Evolutionary conservation across 495 filamentous ascomycete species (phyloP).

Genomic region (Hypomontagnella submonticulosa): DNA sequence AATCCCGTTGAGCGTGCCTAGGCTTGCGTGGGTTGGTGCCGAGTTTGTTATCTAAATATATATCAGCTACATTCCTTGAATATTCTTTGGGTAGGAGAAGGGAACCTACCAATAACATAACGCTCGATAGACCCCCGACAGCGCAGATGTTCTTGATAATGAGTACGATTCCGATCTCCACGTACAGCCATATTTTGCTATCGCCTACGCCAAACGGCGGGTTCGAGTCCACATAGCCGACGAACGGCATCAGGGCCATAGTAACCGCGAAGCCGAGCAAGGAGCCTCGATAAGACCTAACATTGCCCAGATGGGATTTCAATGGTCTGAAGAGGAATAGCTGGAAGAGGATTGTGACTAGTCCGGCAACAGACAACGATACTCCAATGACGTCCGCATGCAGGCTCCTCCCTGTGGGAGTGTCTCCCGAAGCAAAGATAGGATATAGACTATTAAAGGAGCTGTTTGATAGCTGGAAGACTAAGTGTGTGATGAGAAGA

Average conservation of each 20-base stretch:
- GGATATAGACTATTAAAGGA: conserved; percentile 92
- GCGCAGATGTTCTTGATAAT: conserved; percentile 89
- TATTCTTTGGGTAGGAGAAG: neutral
- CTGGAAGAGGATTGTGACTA: conserved; percentile 89
- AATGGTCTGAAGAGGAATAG: conserved; percentile 82
- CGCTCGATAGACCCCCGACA: conserved; percentile 88
- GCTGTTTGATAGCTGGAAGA: conserved; percentile 90
- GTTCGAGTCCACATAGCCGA: conserved; percentile 75
- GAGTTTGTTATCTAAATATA: conserved; percentile 85
- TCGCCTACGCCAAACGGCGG: conserved; percentile 59
- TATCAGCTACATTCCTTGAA: conserved; percentile 17
- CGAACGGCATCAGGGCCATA: conserved; percentile 88
- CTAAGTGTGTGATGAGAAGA: conserved; percentile 81
- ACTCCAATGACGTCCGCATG: conserved; percentile 85
- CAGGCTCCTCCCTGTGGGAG: conserved; percentile 79
- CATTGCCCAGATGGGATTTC: conserved; percentile 85
- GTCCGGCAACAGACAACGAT: conserved; percentile 83
- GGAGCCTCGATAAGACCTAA: conserved; percentile 79
- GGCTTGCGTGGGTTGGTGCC: conserved; percentile 82
- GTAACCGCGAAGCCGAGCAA: conserved; percentile 84
- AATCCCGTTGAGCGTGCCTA: conserved; percentile 92
- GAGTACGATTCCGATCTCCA: conserved; percentile 80
- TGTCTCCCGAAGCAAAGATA: conserved; percentile 80
- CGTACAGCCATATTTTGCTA: conserved; percentile 72
- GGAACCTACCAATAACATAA: conserved; percentile 79